These are phyloP conservation scores for Chalciporus sp. DNA, from an alignment of 1,284 basidiomycete genomes.

Conservation along the genomic window DNA sequence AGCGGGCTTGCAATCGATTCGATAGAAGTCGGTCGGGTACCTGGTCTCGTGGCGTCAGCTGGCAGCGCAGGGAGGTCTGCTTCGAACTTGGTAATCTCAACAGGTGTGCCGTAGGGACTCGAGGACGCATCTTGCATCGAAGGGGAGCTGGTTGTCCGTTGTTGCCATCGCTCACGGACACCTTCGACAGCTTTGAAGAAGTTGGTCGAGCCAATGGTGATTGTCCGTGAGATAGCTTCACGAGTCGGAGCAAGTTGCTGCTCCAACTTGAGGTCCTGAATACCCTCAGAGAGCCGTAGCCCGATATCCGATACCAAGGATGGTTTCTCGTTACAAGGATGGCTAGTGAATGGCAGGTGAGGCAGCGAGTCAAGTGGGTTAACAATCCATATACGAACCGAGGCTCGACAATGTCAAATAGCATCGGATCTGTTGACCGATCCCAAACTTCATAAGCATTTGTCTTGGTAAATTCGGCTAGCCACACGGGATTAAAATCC, in stretches of 20 bases:
- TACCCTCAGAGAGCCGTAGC: constrained; percentile 83
- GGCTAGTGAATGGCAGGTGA: constrained; percentile 44
- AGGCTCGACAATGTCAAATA: constrained; percentile 93
- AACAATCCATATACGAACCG: constrained; percentile 49
- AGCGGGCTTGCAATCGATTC: constrained; percentile 27
- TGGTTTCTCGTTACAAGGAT: constrained; percentile 87
- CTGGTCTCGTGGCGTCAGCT: constrained; percentile 25
- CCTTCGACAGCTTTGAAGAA: constrained; percentile 89
- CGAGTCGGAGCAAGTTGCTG: constrained; percentile 88
- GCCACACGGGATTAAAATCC: constrained; percentile 85
- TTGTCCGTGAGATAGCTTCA: constrained; percentile 79
- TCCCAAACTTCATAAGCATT: constrained; percentile 89
- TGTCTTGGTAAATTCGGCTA: constrained; percentile 81
- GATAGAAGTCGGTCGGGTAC: constrained; percentile 31
- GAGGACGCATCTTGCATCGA: constrained; percentile 31
- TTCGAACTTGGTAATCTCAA: constrained; percentile 53
- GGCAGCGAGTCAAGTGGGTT: constrained; percentile 7
- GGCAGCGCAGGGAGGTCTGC: constrained; percentile 33
- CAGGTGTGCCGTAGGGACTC: constrained; percentile 35
- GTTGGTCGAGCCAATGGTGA: constrained; percentile 75
- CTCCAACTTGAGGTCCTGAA: constrained; percentile 88
- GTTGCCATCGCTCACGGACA: constrained; percentile 73
- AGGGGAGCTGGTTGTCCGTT: constrained; percentile 44
- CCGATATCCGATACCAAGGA: constrained; percentile 90
- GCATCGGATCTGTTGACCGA: constrained; percentile 79